Percentiles rank a stretch among this genome's conserved stretches.
phyloP scores from a whole-genome alignment of 345 rosid genomes.

The Brassica incana region DNA sequence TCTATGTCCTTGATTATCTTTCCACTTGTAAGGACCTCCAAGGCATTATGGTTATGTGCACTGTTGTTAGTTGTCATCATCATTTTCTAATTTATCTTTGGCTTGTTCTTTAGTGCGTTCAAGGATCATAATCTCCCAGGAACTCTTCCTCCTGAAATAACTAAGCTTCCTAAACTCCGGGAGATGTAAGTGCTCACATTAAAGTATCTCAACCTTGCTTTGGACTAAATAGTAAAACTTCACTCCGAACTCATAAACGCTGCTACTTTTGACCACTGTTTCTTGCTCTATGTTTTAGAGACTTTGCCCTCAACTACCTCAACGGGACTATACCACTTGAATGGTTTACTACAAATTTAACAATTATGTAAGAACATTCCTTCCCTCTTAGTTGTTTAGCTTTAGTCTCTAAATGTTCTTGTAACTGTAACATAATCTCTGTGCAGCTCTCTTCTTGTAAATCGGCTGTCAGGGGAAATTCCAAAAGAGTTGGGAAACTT shows the following conservation, averaged over 20 bases:
- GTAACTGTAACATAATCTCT: conserved; percentile 21
- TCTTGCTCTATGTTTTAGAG: conserved; percentile 39
- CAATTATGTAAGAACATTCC: conserved; percentile 46
- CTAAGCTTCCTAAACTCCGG: conserved; percentile 51
- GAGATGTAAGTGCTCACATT: conserved; percentile 46
- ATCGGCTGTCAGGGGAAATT: conserved; percentile 55
- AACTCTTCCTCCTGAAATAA: conserved; percentile 54
- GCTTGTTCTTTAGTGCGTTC: conserved; percentile 43
- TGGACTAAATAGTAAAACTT: neutral
- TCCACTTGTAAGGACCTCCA: neutral
- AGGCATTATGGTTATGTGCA: neutral
- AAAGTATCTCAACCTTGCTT: conserved; percentile 11
- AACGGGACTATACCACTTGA: conserved; percentile 55
- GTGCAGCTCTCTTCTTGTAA: conserved; percentile 54
- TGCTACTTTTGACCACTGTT: conserved; percentile 1
- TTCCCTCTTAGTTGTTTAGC: neutral
- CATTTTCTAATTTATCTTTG: neutral
- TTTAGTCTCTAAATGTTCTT: neutral
- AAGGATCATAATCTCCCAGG: conserved; percentile 60
- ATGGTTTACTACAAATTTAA: conserved; percentile 53
- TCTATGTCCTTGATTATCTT: neutral
- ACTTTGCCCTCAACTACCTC: conserved; percentile 58
- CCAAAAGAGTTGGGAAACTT: conserved; percentile 54
- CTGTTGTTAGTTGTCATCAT: neutral
- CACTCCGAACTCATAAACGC: neutral